A percentile compares a stretch with the other conserved stretches of the same genome.
Evolutionary conservation across 2,329 filamentous ascomycete species (phyloP).

Genomic region (Tricladium varicosporioides): DNA sequence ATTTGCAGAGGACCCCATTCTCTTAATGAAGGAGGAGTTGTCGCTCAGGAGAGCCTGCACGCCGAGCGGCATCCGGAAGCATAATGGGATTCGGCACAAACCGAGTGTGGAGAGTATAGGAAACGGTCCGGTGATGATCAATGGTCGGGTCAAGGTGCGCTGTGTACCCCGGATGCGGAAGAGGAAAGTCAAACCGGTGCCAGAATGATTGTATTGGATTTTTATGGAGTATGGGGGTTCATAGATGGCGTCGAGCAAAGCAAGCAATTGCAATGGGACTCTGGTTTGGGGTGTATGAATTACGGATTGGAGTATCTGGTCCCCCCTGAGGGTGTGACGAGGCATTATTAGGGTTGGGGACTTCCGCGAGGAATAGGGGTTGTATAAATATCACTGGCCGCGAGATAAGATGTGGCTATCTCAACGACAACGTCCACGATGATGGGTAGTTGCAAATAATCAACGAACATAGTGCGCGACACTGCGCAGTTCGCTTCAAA

Average conservation of each 20-base stretch:
- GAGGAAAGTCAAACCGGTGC: background rate
- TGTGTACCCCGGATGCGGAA: constrained; percentile 7
- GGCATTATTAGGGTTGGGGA: too few relatives aligned
- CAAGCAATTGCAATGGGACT: background rate
- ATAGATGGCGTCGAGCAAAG: background rate
- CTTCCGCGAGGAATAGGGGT: too few relatives aligned
- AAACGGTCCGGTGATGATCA: background rate
- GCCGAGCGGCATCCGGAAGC: constrained; percentile 22
- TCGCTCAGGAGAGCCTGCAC: constrained; percentile 20
- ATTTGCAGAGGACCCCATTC: constrained; percentile 16
- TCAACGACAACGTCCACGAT: too few relatives aligned
- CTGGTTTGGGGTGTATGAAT: background rate
- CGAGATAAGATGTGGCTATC: too few relatives aligned
- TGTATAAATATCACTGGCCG: too few relatives aligned
- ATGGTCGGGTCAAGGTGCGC: constrained; percentile 7
- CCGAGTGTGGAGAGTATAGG: constrained; percentile 10
- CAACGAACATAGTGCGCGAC: too few relatives aligned
- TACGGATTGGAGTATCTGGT: background rate
- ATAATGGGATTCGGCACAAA: constrained; percentile 13
- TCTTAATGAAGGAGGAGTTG: constrained; percentile 15
- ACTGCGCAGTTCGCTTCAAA: too few relatives aligned
- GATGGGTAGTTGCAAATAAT: too few relatives aligned
- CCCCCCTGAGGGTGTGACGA: too few relatives aligned
- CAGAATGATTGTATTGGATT: background rate
- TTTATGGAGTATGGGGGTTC: background rate